phyloP scores from a whole-genome alignment of 768 basidiomycete genomes.

The Calvatia gigantea region DNA sequence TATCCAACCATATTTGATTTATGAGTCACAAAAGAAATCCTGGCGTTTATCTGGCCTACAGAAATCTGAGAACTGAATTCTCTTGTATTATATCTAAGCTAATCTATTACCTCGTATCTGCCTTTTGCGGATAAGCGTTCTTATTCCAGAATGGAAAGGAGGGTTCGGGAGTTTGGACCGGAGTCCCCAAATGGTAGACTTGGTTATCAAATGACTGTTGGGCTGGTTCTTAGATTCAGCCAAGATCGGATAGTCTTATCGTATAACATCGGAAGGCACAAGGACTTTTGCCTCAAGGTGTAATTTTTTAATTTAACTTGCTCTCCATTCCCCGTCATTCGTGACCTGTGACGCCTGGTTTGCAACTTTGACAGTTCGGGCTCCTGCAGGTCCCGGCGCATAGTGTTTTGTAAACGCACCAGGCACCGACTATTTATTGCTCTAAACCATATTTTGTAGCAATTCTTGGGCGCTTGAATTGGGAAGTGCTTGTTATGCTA shows the following conservation, averaged over 20 bases:
- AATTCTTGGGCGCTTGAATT: too few relatives aligned
- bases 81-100: not conserved
- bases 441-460: too few relatives aligned
- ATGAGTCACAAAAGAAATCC: not conserved
- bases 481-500: too few relatives aligned
- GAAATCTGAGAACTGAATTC: not conserved
- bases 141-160: not conserved
- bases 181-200: not conserved
- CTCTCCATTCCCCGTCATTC: conserved; percentile 8
- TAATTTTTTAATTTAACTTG: conserved; percentile 1
- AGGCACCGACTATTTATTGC: conserved; percentile 4
- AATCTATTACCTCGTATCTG: not conserved
- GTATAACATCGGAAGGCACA: conserved; percentile 8
- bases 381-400: not conserved
- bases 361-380: not conserved
- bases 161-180: conserved; percentile 2
- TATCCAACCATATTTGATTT: too few relatives aligned
- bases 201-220: not conserved
- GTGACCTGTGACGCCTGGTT: not conserved
- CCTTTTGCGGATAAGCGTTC: not conserved
- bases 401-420: not conserved
- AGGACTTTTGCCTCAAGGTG: not conserved
- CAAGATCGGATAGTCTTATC: conserved; percentile 2
- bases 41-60: not conserved
- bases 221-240: conserved; percentile 9